A percentile compares a stretch with the other conserved stretches of the same genome.
Conservation (phyloP, 164 flowering plant species). For the Tetrastigma voinierianum region DNA sequence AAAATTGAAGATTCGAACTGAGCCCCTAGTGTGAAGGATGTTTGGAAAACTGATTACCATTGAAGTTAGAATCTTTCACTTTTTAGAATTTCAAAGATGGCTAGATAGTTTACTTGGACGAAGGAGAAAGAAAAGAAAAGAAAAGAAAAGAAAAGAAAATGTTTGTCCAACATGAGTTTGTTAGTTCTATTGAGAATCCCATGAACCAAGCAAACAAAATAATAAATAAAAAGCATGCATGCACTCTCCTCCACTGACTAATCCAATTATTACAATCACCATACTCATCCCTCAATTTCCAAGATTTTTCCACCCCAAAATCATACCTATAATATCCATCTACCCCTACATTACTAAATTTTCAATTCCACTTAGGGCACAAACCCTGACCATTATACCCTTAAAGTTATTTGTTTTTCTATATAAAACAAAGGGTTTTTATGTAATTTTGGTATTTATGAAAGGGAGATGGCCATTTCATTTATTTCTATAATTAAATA, state of each 20-base stretch:
- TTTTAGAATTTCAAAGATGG: too few relatives aligned
- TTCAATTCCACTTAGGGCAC: background rate
- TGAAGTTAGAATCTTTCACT: too few relatives aligned
- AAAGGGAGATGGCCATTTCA: too few relatives aligned
- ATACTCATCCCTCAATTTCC: conserved; percentile 3
- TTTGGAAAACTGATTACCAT: too few relatives aligned
- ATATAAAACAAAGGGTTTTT: background rate
- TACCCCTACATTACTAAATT: background rate
- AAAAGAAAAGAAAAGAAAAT: too few relatives aligned
- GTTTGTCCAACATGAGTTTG: too few relatives aligned
- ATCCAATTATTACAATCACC: conserved; percentile 11
- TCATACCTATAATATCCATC: background rate
- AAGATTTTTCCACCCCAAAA: conserved; percentile 9
- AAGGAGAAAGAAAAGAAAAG: too few relatives aligned
- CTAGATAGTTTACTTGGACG: too few relatives aligned
- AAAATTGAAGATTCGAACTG: too few relatives aligned
- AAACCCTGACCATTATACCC: background rate
- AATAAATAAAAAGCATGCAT: background rate
- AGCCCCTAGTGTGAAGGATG: too few relatives aligned
- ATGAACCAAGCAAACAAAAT: background rate
- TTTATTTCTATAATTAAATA: background rate
- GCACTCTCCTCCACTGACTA: conserved; percentile 10
- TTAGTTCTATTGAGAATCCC: background rate
- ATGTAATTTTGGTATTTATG: background rate
- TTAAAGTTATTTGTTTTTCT: background rate